phyloP scores from a whole-genome alignment of 2,329 filamentous ascomycete genomes.

The Karstenula rhodostoma region DNA sequence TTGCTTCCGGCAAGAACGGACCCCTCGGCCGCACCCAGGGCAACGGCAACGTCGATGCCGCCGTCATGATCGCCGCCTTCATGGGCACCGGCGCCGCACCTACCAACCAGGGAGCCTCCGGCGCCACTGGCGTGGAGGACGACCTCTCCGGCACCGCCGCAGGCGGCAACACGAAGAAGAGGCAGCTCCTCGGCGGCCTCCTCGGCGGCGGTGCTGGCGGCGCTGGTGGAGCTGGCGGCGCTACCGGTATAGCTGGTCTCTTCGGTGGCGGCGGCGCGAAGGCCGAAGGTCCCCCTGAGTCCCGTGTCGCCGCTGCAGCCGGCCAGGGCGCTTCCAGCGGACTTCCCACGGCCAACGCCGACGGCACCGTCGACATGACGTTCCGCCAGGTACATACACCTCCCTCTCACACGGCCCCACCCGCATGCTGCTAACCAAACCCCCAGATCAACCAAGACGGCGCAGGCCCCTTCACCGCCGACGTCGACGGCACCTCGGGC shows the following conservation, averaged over 20 bases:
- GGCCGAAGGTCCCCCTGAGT: slow-evolving; percentile 58
- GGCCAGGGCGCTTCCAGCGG: slow-evolving; percentile 64
- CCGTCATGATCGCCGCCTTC: slow-evolving; percentile 67
- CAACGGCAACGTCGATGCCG: slow-evolving; percentile 67
- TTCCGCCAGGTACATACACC: slow-evolving; percentile 61
- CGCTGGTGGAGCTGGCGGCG: slow-evolving; percentile 26
- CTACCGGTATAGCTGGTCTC: slow-evolving; percentile 41
- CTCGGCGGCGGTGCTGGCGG: slow-evolving; percentile 30
- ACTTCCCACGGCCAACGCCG: slow-evolving; percentile 67
- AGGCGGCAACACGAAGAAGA: slow-evolving; percentile 29
- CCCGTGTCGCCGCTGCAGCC: slow-evolving; percentile 61
- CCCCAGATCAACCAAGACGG: slow-evolving; percentile 70
- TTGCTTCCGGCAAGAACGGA: slow-evolving; percentile 61
- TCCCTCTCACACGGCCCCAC: neutral
- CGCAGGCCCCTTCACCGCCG: slow-evolving; percentile 69
- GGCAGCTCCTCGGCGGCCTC: slow-evolving; percentile 44
- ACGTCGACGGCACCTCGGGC: slow-evolving; percentile 69
- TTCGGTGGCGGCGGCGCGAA: slow-evolving; percentile 57
- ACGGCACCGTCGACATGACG: slow-evolving; percentile 68
- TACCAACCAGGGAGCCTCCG: slow-evolving; percentile 41
- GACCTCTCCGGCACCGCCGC: slow-evolving; percentile 30
- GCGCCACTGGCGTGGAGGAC: slow-evolving; percentile 44
- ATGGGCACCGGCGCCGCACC: slow-evolving; percentile 55
- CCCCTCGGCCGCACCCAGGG: slow-evolving; percentile 71
- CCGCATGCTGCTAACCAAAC: slow-evolving; percentile 8